phyloP scores from a whole-genome alignment of 257 asterid species.

The Ajuga chamaepitys region DNA sequence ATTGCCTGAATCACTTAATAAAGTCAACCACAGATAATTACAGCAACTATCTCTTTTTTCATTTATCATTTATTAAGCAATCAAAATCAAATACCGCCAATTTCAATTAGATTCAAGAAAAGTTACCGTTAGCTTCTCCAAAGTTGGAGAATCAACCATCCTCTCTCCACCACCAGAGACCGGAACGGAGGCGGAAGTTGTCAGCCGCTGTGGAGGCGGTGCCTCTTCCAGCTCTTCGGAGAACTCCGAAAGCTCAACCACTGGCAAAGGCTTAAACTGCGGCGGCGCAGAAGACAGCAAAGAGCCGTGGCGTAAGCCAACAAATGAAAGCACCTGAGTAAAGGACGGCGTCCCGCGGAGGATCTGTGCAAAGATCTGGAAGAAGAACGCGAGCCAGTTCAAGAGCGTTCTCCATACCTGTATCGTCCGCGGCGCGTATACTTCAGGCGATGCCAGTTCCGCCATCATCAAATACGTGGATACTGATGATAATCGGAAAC shows the following conservation, averaged over 20 bases:
- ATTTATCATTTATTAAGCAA: slow-evolving; percentile 13
- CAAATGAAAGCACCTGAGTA: slow-evolving; percentile 53
- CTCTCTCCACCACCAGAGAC: slow-evolving; percentile 13
- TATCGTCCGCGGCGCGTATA: slow-evolving; percentile 72
- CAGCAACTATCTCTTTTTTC: slow-evolving; percentile 5
- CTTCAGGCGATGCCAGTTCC: slow-evolving; percentile 77
- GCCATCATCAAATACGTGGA: slow-evolving; percentile 38
- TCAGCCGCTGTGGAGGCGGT: slow-evolving; percentile 21
- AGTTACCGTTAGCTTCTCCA: slow-evolving; percentile 38
- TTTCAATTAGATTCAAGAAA: background rate
- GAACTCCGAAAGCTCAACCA: slow-evolving; percentile 55
- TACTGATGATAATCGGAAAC: slow-evolving; percentile 5
- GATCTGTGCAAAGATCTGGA: slow-evolving; percentile 94
- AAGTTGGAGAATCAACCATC: slow-evolving; percentile 11
- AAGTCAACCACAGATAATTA: slow-evolving; percentile 23
- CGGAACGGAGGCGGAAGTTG: slow-evolving; percentile 13
- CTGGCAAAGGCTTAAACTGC: slow-evolving; percentile 69
- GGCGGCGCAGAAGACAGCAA: slow-evolving; percentile 36
- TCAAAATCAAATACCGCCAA: slow-evolving; percentile 4
- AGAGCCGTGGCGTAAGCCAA: slow-evolving; percentile 51
- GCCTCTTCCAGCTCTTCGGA: slow-evolving; percentile 33
- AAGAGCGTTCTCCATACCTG: slow-evolving; percentile 81
- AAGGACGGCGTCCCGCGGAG: slow-evolving; percentile 78
- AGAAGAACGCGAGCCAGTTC: slow-evolving; percentile 81
- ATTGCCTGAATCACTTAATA: background rate